phyloP scores from a whole-genome alignment of 202 grass and related monocot species.

The Carex arenaria region DNA sequence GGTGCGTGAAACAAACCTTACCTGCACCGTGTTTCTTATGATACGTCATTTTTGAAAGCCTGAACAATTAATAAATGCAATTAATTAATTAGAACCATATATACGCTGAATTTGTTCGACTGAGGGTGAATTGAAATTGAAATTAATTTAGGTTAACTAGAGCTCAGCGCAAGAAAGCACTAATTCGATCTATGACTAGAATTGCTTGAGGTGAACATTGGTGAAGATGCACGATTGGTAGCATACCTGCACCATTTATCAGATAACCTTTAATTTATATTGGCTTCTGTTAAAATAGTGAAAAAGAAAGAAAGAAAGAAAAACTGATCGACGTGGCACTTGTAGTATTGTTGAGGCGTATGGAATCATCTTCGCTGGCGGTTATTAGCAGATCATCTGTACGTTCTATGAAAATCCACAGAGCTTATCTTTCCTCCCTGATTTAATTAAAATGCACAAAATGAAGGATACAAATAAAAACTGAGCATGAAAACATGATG shows the following conservation, averaged over 20 bases:
- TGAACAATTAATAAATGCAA: conserved; percentile 30
- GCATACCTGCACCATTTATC: not conserved
- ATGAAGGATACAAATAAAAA: not conserved
- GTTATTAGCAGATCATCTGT: conserved; percentile 85
- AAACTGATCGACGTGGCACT: conserved; percentile 35
- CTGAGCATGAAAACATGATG: not conserved
- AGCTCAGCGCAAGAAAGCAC: not conserved
- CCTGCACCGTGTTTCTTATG: conserved; percentile 95
- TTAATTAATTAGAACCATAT: not conserved
- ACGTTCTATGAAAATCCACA: conserved; percentile 91
- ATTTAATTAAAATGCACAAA: not conserved
- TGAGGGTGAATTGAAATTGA: not conserved
- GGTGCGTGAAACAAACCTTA: conserved; percentile 83
- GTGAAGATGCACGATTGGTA: not conserved
- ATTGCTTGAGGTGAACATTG: not conserved
- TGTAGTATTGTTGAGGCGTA: conserved; percentile 79
- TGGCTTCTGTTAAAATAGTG: not conserved
- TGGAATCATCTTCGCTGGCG: conserved; percentile 83
- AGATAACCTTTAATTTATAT: not conserved
- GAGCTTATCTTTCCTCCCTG: conserved; percentile 88
- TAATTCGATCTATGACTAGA: not conserved
- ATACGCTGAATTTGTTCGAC: not conserved
- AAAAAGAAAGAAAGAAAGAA: not conserved
- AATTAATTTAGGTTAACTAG: not conserved
- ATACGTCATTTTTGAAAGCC: conserved; percentile 87